phyloP scores from a whole-genome alignment of 1,284 basidiomycete genomes.

The Leucoagaricus sp. region DNA sequence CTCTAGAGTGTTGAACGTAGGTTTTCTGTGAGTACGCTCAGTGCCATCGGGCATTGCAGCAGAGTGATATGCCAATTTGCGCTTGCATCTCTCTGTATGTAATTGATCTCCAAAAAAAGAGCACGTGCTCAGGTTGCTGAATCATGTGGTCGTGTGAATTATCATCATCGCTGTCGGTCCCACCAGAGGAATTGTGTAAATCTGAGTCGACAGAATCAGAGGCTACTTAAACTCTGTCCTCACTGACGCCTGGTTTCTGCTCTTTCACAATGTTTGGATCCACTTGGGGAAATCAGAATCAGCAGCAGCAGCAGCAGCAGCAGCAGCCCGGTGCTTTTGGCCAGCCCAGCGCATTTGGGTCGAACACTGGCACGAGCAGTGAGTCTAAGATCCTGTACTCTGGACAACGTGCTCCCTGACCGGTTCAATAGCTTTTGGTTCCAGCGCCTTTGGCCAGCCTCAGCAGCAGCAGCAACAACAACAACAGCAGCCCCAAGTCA shows the following conservation, averaged over 20 bases:
- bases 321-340: constrained; percentile 45
- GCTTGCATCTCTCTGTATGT: background rate
- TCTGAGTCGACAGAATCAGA: constrained; percentile 12
- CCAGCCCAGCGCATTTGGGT: constrained; percentile 47
- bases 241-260: background rate
- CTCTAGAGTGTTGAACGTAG: constrained; percentile 84
- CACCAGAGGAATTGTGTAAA: constrained; percentile 8
- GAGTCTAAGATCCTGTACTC: constrained; percentile 21
- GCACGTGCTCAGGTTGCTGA: constrained; percentile 29
- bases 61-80: background rate
- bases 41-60: constrained; percentile 43
- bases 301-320: constrained; percentile 42
- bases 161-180: constrained; percentile 26
- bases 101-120: constrained; percentile 23
- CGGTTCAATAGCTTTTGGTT: constrained; percentile 40
- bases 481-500: constrained; percentile 60
- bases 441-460: constrained; percentile 46
- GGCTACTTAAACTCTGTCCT: background rate
- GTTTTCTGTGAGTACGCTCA: constrained; percentile 31
- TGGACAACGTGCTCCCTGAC: background rate
- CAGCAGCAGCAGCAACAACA: constrained; percentile 53
- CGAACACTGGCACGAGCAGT: constrained; percentile 33
- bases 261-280: constrained; percentile 60
- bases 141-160: constrained; percentile 13
- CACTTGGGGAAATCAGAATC: constrained; percentile 62